A percentile compares a stretch with the other conserved stretches of the same genome.
Evolutionary conservation across 2,329 filamentous ascomycete species (phyloP).

Genomic region (Fusarium equiseti): DNA sequence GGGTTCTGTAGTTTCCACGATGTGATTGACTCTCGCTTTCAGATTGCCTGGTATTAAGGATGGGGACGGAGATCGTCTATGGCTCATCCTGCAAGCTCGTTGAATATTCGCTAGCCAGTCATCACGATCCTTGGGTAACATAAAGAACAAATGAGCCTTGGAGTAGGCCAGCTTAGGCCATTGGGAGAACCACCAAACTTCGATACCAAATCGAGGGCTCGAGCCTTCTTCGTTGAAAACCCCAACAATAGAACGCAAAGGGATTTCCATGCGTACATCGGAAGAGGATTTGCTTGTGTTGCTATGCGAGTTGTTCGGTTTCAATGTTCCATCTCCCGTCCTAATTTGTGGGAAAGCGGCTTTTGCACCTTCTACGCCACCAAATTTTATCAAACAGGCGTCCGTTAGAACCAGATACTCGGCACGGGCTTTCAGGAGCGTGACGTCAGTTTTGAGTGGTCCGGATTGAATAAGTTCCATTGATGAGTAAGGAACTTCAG

Average conservation of each 20-base stretch:
- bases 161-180: constrained; percentile 60
- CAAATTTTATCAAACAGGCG: constrained; percentile 64
- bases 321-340: constrained; percentile 42
- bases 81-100: constrained; percentile 55
- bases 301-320: constrained; percentile 43
- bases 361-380: constrained; percentile 60
- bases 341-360: constrained; percentile 61
- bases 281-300: constrained; percentile 50
- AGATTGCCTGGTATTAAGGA: constrained; percentile 61
- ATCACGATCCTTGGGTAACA: constrained; percentile 61
- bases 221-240: constrained; percentile 65
- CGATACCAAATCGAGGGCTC: constrained; percentile 63
- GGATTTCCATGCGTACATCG: constrained; percentile 60
- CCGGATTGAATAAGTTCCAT: constrained; percentile 61
- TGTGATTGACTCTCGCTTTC: constrained; percentile 59
- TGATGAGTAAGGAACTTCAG: constrained; percentile 51
- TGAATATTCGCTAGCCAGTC: constrained; percentile 63
- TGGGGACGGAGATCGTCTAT: constrained; percentile 52
- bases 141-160: constrained; percentile 64
- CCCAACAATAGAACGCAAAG: constrained; percentile 64
- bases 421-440: constrained; percentile 61
- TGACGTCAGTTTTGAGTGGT: constrained; percentile 62
- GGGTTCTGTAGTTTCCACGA: constrained; percentile 61
- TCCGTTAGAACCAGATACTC: constrained; percentile 66
- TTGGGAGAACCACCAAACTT: constrained; percentile 67